Base-by-base conservation (phyloP, 805 yeast genomes). In the Saccharomyces eubayanus region DNA sequence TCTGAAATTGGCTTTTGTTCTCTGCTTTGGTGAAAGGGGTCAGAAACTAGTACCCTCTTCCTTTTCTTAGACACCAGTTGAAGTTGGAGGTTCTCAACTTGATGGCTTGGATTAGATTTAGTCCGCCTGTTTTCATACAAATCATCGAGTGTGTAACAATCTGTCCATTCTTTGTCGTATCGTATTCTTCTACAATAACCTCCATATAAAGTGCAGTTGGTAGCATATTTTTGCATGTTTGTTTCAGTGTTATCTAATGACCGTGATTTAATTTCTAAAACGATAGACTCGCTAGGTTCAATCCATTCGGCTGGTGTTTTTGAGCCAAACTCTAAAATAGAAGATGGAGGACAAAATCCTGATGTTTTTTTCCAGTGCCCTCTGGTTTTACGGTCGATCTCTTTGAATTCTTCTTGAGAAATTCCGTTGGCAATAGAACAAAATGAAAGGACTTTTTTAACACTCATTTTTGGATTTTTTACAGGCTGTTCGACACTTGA, bases 371-470 rank as follows among this genome's bases (percentile, higher is more conserved):
- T 72, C 96, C 96, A 87, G 56, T 81, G 77, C 0, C 82, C 84
- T 45, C 74, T 67, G 0, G 94, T 81, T 8, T 72, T 54, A 21
- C 80, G 72, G 43, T 79, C 80, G 41, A 94, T 83, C 48, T 73
- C 74, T 31, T 78, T 77, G 55, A 78, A 84, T 53, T 86, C 91
- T 1, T 77, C 79, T 1, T 72, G 68, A 9, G 88, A 79, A 55
- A 92, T 81, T 0, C 98, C 98, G 63, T 91, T 89, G 1, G 96
- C 92, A 47, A 91, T 86, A 21, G 79, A 77, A 61, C 96, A 85
- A 55, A 92, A 85, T 16, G 92, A 80, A 52, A 79, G 71, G 63
- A 82, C 88, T 36, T 72, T 67, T 6, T 57, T 60, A 8, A 58
- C 55, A 12, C 47, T 50, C 28, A 47, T 51, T 10, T 41, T 48